Conservation (phyloP, 441 rosid species). For the Jatropha podagrica region DNA sequence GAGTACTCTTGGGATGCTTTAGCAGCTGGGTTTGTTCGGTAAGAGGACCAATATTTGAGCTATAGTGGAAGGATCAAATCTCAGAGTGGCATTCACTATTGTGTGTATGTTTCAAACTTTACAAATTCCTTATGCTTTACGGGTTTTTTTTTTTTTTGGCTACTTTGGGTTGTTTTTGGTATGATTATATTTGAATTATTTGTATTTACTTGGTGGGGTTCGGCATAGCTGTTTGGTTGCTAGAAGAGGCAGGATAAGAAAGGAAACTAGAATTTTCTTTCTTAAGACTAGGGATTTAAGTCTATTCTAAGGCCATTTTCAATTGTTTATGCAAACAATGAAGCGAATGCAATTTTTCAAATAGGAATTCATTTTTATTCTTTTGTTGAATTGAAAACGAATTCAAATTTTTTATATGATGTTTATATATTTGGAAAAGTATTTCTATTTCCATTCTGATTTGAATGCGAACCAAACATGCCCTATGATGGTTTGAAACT, state of each 20-base stretch:
- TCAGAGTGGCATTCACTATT: conserved; percentile 37
- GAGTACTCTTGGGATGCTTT: not conserved
- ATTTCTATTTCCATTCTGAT: too few relatives aligned
- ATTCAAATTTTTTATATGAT: too few relatives aligned
- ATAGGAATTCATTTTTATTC: too few relatives aligned
- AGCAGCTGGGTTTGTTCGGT: not conserved
- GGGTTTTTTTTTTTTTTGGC: not conserved
- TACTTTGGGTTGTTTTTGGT: not conserved
- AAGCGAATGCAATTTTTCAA: too few relatives aligned
- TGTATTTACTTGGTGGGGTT: not conserved
- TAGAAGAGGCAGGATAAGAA: not conserved
- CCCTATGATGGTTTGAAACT: too few relatives aligned
- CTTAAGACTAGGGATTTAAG: too few relatives aligned
- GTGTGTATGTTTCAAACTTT: conserved; percentile 30
- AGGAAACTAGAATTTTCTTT: too few relatives aligned
- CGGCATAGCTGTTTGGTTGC: conserved; percentile 1
- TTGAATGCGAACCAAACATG: too few relatives aligned
- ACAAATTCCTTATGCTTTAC: not conserved
- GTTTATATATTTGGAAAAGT: too few relatives aligned
- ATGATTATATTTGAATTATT: not conserved
- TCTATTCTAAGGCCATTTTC: too few relatives aligned
- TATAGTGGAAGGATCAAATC: conserved; percentile 60
- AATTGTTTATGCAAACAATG: too few relatives aligned
- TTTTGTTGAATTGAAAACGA: too few relatives aligned
- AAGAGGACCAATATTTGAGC: conserved; percentile 7